phyloP scores from a whole-genome alignment of 2,329 filamentous ascomycete genomes.

The Neofusicoccum sp. region DNA sequence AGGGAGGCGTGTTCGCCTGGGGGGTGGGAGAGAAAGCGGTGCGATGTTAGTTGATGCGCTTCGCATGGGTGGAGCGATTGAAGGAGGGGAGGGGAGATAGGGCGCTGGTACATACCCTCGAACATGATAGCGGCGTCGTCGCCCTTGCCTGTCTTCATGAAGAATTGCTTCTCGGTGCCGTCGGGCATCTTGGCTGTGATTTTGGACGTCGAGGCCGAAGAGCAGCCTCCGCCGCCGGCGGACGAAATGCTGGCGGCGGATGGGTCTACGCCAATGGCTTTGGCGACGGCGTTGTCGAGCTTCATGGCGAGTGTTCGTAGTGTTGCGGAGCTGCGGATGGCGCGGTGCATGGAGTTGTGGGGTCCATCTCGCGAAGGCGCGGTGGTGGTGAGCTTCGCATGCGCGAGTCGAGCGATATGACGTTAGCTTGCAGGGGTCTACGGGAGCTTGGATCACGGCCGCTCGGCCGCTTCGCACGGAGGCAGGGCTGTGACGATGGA shows the following conservation, averaged over 20 bases:
- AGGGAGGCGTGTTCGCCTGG: conserved; percentile 79
- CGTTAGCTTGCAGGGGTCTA: conserved; percentile 1
- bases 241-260: conserved; percentile 55
- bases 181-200: conserved; percentile 47
- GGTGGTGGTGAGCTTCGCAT: neutral
- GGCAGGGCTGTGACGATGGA: neutral
- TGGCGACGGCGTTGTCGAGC: conserved; percentile 62
- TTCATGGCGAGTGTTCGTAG: conserved; percentile 37
- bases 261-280: conserved; percentile 60
- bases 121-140: conserved; percentile 67
- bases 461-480: neutral
- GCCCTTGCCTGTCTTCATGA: conserved; percentile 69
- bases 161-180: conserved; percentile 57
- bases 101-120: conserved; percentile 47
- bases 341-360: neutral
- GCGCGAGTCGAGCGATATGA: conserved; percentile 2
- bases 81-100: neutral
- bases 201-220: conserved; percentile 63
- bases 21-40: neutral
- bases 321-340: neutral
- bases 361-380: neutral
- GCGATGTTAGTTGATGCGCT: conserved; percentile 2
- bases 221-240: conserved; percentile 66
- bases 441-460: conserved; percentile 4
- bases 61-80: no score